Conservation (phyloP, 2,329 filamentous ascomycete species). For the Orbilia quercus region DNA sequence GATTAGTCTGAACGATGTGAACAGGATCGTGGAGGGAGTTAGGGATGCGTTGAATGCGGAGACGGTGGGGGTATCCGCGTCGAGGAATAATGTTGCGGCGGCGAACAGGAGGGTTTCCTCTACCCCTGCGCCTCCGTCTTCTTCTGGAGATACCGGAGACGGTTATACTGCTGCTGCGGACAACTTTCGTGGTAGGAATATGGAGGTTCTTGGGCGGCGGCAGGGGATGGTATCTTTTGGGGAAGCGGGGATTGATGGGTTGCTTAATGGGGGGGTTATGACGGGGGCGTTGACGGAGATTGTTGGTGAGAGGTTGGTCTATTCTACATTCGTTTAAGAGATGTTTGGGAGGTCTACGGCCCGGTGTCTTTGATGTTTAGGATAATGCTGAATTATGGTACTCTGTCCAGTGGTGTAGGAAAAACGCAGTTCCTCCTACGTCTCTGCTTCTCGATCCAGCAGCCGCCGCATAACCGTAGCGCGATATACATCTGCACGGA, state of each 20-base stretch:
- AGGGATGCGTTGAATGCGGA: conserved; percentile 75
- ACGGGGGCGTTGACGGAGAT: conserved; percentile 86
- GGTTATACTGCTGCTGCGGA: conserved; percentile 23
- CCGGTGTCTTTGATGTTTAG: too few relatives aligned
- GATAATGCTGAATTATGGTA: too few relatives aligned
- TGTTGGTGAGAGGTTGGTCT: conserved; percentile 81
- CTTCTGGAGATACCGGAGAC: too few relatives aligned
- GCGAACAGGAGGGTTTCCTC: conserved; percentile 19
- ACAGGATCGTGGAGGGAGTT: conserved; percentile 76
- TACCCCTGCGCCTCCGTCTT: conserved; percentile 11
- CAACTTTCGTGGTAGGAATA: conserved; percentile 60
- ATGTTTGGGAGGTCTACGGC: too few relatives aligned
- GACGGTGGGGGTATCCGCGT: conserved; percentile 64
- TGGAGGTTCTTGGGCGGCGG: conserved; percentile 63
- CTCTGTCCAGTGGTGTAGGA: conserved; percentile 76
- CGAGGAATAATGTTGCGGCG: neutral
- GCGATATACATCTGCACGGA: conserved; percentile 96
- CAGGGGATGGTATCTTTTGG: conserved; percentile 78
- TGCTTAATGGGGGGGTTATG: conserved; percentile 81
- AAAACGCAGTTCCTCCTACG: conserved; percentile 94
- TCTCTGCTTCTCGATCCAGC: conserved; percentile 84
- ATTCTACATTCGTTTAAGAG: conserved; percentile 16
- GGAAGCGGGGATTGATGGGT: conserved; percentile 76
- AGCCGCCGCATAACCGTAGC: conserved; percentile 72
- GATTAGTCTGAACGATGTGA: conserved; percentile 82